Evolutionary conservation across 345 rosid species (phyloP), one percentile per base, ranked within the genome.

Genomic region (Salix suchowensis): DNA sequence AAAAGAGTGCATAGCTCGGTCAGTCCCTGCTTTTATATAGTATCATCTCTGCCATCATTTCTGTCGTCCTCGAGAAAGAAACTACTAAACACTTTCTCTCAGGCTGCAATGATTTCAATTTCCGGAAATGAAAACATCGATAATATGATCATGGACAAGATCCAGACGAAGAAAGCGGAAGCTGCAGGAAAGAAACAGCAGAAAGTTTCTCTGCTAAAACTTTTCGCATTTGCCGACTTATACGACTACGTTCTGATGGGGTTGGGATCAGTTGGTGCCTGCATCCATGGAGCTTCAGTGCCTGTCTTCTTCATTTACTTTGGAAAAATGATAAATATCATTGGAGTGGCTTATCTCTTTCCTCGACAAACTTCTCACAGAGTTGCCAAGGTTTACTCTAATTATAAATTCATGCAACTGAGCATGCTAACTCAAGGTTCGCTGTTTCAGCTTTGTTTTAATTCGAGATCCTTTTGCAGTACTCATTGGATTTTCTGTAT

Each of bases 401-500:
- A 3, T 11, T 12, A 46, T 46, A 14, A 40, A 39, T 19, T 5
- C 15, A 67, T 8, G 48, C 42, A 19, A 23, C 6, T 39, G 37
- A 21, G 28, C 37, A 2, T 62, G 14, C 4, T 5, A 34, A 0
- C 37, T 34, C 1, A 34, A 0, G 37, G 37, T 34, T 34, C 37
- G 5, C 37, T 34, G 37, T 34, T 9, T 32, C 42, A 4, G 23
- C 16, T 42, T 70, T 28, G 18, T 30, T 14, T 36, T 37, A 23
- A 62, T 10, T 62, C 36, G 30, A n/a, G 28, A 13, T 62, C 15
- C 66, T 62, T 39, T 64, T 88, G 91, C 97, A 95, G 98, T 95
- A 95, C 81, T 91, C 98, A 0, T 79, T 95, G 97, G 98, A 93
- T 88, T 95, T 95, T 80, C 89, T 95, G 4, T 95, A 95, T 76